Evolutionary conservation across 768 basidiomycete genomes (phyloP).

Genomic region (Leccinum ochraceum): DNA sequence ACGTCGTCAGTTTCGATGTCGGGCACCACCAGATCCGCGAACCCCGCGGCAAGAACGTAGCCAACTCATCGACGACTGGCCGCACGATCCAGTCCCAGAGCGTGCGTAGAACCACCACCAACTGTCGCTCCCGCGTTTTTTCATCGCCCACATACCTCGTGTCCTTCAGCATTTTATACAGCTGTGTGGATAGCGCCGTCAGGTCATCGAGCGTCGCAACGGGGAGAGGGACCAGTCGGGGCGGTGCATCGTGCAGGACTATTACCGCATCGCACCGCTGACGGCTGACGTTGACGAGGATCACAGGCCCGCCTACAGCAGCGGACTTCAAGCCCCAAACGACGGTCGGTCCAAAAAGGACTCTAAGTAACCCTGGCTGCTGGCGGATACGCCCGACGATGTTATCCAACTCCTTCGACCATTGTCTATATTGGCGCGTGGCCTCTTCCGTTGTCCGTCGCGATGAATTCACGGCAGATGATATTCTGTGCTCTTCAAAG

Average conservation of each 20-base stretch:
- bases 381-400: slow-evolving; percentile 24
- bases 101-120: slow-evolving; percentile 14
- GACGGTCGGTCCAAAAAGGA: slow-evolving; percentile 31
- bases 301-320: slow-evolving; percentile 34
- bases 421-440: slow-evolving; percentile 16
- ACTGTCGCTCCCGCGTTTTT: slow-evolving; percentile 21
- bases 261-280: slow-evolving; percentile 42
- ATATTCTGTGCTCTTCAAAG: not conserved
- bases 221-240: slow-evolving; percentile 23
- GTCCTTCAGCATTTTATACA: too few relatives aligned
- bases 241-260: slow-evolving; percentile 23
- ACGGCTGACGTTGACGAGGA: slow-evolving; percentile 37
- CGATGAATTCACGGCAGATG: not conserved
- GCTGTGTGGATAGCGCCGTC: slow-evolving; percentile 1
- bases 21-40: slow-evolving; percentile 38
- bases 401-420: slow-evolving; percentile 21
- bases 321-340: slow-evolving; percentile 19
- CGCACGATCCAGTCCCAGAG: slow-evolving; percentile 29
- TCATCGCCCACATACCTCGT: slow-evolving; percentile 18
- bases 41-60: slow-evolving; percentile 17
- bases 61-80: slow-evolving; percentile 21
- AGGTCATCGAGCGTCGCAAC: slow-evolving; percentile 14
- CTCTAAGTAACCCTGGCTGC: slow-evolving; percentile 26
- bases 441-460: slow-evolving; percentile 16
- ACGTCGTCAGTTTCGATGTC: too few relatives aligned